These are phyloP conservation scores for Chromosphaera perkinsii DNA, from an alignment of 208 protist species.

Conservation along the genomic window DNA sequence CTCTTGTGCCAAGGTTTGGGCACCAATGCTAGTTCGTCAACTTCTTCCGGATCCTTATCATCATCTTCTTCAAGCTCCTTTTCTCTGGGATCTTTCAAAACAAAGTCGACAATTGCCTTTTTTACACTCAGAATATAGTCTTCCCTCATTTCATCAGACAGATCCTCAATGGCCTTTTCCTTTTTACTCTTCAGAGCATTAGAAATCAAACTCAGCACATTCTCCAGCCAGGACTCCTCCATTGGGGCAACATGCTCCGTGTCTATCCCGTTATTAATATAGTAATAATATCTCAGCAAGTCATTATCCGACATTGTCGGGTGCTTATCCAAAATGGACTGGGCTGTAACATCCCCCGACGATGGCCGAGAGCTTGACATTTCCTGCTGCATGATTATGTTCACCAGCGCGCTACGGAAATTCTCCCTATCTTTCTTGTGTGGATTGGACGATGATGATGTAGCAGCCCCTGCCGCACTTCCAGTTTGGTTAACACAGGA, in stretches of 20 bases:
- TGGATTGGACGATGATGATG: too few species aligned
- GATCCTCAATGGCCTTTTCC: constrained; percentile 1
- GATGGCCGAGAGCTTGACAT: too few species aligned
- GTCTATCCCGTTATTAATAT: constrained; percentile 29
- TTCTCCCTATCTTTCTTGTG: too few species aligned
- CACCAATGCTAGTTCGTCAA: constrained; percentile 1
- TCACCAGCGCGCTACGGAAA: too few species aligned
- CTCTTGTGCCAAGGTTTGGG: neutral
- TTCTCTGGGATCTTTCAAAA: constrained; percentile 9
- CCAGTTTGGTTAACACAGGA: too few species aligned
- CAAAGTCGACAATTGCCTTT: constrained; percentile 31
- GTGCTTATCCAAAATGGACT: too few species aligned
- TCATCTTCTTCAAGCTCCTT: constrained; percentile 15
- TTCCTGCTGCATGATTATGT: too few species aligned
- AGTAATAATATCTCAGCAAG: constrained; percentile 14
- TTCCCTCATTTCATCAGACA: constrained; percentile 15
- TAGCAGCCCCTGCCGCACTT: too few species aligned
- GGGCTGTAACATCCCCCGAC: too few species aligned
- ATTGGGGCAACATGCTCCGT: constrained; percentile 15
- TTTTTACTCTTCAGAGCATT: neutral
- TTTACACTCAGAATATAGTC: constrained; percentile 15
- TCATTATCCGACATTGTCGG: too few species aligned
- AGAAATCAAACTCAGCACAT: neutral
- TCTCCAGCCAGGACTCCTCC: constrained; percentile 8
- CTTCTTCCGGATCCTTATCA: neutral